Evolutionary conservation across 2,329 filamentous ascomycete species (phyloP).

Genomic region (Dichotomopilus funicola): DNA sequence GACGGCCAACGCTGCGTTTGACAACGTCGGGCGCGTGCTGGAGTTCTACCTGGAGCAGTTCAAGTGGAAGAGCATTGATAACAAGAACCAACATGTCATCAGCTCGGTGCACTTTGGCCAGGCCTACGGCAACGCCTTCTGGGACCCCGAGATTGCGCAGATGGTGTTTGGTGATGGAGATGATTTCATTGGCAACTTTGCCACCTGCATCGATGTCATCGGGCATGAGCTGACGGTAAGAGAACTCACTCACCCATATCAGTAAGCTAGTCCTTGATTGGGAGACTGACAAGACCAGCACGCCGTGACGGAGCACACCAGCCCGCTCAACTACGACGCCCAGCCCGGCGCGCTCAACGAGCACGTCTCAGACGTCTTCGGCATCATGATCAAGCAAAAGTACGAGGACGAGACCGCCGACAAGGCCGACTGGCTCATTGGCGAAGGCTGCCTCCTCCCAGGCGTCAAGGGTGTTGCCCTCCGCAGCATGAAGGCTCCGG

Average conservation of each 20-base stretch:
- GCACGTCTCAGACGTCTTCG: conserved; percentile 50
- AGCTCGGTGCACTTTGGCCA: conserved; percentile 48
- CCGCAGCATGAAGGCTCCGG: conserved; percentile 48
- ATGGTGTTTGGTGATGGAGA: conserved; percentile 53
- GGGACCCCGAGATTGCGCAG: conserved; percentile 42
- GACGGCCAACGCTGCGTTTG: conserved; percentile 42
- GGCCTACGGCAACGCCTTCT: conserved; percentile 48
- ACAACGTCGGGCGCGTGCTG: conserved; percentile 44
- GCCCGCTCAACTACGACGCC: conserved; percentile 43
- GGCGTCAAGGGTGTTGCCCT: conserved; percentile 46
- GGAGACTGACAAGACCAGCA: conserved; percentile 28
- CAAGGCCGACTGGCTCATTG: conserved; percentile 49
- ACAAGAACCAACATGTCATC: conserved; percentile 39
- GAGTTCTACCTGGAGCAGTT: conserved; percentile 46
- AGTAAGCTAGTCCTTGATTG: not conserved
- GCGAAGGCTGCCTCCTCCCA: conserved; percentile 45
- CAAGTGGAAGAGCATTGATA: conserved; percentile 39
- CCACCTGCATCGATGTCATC: conserved; percentile 48
- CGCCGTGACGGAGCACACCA: conserved; percentile 46
- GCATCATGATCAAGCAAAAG: conserved; percentile 51
- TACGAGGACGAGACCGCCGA: conserved; percentile 39
- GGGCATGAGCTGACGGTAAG: conserved; percentile 47
- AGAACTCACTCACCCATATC: too few species aligned
- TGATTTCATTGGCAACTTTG: conserved; percentile 46
- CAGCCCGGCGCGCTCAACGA: conserved; percentile 52